phyloP scores from a whole-genome alignment of 2,329 filamentous ascomycete species.

The Trichoderma semiorbis region DNA sequence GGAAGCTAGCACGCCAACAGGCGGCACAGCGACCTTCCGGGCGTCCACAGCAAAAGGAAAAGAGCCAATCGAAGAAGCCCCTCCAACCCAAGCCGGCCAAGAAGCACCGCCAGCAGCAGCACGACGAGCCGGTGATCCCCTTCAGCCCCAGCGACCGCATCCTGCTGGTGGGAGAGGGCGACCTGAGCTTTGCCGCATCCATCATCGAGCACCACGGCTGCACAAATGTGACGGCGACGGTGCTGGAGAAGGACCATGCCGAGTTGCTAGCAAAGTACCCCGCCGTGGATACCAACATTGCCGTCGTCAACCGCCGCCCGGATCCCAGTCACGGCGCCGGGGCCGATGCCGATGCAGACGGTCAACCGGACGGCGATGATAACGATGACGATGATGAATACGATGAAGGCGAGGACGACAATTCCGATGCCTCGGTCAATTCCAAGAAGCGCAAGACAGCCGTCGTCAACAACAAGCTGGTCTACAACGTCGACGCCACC shows the following conservation, averaged over 20 bases:
- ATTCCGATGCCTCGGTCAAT: background rate
- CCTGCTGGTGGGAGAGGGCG: conserved; percentile 74
- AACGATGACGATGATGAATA: background rate
- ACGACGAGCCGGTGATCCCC: conserved; percentile 55
- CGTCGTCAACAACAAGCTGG: conserved; percentile 38
- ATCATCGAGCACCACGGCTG: conserved; percentile 65
- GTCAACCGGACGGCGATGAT: conserved; percentile 9
- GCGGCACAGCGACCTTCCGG: background rate
- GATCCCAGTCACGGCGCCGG: conserved; percentile 10
- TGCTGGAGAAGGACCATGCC: conserved; percentile 55
- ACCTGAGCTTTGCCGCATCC: conserved; percentile 72
- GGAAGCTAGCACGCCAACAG: conserved; percentile 37
- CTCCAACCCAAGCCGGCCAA: conserved; percentile 3
- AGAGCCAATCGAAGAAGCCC: conserved; percentile 6
- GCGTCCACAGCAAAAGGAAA: conserved; percentile 20
- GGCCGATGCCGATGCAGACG: conserved; percentile 24
- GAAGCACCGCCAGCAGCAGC: conserved; percentile 27
- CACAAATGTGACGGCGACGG: conserved; percentile 65
- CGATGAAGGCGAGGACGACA: background rate
- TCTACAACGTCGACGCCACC: conserved; percentile 65
- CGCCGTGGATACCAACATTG: conserved; percentile 58
- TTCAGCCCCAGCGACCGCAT: conserved; percentile 66
- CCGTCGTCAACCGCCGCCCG: conserved; percentile 39
- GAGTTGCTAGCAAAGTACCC: conserved; percentile 72
- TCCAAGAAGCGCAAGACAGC: conserved; percentile 18